Percentiles rank a stretch among this genome's conserved stretches.
These are phyloP conservation scores for Penicillium olsonii DNA, from an alignment of 2,329 filamentous ascomycete species.

Conservation along the genomic window DNA sequence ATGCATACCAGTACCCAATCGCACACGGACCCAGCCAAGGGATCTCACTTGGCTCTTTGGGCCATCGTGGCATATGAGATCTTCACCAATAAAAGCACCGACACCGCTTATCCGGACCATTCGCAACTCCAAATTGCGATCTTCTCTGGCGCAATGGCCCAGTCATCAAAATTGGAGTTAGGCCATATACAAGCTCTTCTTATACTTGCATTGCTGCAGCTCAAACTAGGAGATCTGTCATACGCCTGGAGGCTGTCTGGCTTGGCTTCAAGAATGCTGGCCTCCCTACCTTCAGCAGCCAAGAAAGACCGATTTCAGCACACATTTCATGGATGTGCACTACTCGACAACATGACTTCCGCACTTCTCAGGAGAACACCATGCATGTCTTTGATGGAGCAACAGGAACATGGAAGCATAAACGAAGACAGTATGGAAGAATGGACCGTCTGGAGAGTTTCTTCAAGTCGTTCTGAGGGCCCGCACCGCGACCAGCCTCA, in stretches of 20 bases:
- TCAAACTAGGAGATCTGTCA: constrained; percentile 53
- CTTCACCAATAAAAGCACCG: background rate
- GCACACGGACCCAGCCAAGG: background rate
- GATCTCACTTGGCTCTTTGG: constrained; percentile 45
- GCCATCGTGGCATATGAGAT: constrained; percentile 48
- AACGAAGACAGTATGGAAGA: constrained; percentile 22
- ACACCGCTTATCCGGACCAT: background rate
- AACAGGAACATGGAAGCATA: constrained; percentile 2
- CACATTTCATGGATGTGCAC: constrained; percentile 15
- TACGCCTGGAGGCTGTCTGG: constrained; percentile 62
- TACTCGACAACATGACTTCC: constrained; percentile 19
- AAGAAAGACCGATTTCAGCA: constrained; percentile 14
- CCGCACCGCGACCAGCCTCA: background rate
- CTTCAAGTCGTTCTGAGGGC: background rate
- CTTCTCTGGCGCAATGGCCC: constrained; percentile 6
- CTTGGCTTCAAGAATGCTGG: constrained; percentile 54
- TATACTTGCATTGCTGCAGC: constrained; percentile 59
- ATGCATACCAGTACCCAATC: constrained; percentile 38
- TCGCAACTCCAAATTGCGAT: constrained; percentile 11
- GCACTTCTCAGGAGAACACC: constrained; percentile 10
- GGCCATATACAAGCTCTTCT: constrained; percentile 55
- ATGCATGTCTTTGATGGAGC: constrained; percentile 9
- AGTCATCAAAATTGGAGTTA: constrained; percentile 48
- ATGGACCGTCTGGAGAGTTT: constrained; percentile 19
- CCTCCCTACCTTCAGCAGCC: background rate